Evolutionary conservation across 192 early-diverging fungal species (phyloP), one percentile per base, ranked within the genome.

Genomic region (Podila minutissima): DNA sequence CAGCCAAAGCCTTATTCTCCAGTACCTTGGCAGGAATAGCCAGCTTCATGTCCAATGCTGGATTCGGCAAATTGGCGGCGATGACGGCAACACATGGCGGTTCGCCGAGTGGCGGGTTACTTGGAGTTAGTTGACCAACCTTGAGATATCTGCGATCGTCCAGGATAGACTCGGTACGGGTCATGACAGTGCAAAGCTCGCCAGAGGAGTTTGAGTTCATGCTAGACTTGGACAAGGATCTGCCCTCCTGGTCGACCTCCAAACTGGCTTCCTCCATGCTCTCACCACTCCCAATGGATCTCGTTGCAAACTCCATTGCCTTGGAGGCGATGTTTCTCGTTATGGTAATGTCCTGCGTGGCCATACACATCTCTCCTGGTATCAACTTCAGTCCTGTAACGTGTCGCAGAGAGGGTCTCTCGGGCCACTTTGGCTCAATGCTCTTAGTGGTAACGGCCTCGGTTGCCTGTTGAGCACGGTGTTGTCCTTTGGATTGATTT

Each of bases 101-200:
- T 37, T 77, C 75, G 59, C 75, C 75, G 33, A 77, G 31, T 0
- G 75, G 75, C 12, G 75, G 75, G 49, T 77, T 77, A 64, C 46
- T 71, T 13, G 75, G 75, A 2, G 75, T 77, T 3, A 77, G 24
- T 58, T 77, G 75, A 5, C 68, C 75, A 24, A 62, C 68, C 48
- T 66, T 77, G 12, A 77, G 46, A 33, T 77, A 77, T 8, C 75
- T 53, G 15, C 75, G 75, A 5, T 77, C 75, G 28, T 66, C 75
- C 17, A 77, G 68, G 65, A 77, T 77, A 17, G 75, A 66, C 22
- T 77, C 75, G 4, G 75, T 77, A 19, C 75, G 75, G 5, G 75
- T 66, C 75, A 77, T 77, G 17, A 53, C 75, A n/a, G 75, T 71
- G 24, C 35, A 20, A 15, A 71, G n/a, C 19, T 60, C 75, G 0